Evolutionary conservation across 1,284 basidiomycete genomes (phyloP), one percentile per base, ranked within the genome.

Genomic region (Cutaneotrichosporon sp.): DNA sequence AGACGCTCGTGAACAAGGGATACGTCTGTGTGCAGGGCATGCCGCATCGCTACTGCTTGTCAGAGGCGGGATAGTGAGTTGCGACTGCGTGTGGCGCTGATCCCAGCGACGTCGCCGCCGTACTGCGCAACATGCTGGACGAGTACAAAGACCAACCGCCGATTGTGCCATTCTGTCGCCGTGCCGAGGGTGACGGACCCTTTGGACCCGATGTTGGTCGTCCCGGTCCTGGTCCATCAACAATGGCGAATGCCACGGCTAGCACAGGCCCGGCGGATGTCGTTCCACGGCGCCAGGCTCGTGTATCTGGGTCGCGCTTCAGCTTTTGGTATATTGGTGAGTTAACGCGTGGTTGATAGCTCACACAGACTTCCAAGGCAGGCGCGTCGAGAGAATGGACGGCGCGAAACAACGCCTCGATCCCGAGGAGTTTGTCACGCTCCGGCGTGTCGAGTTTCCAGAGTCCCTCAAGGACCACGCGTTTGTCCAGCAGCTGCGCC

Each of bases 11-110:
- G 4, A 61, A 56, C 36, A 73, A 67, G 51, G 70, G 69, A 5
- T 70, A 72, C 55, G 68, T 73, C 4, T 64, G 65, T 43, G 60
- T 65, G 4, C 66, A 63, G 26, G 73, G 72, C 4, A 72, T 67
- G 52, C 72, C 73, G 4, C 64, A 67, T 40, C 68, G 69, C 38
- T 69, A 67, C 44, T 69, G 63, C 39, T 62, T 75, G 50, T 73
- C 71, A 1, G 65, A 70, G 49, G 72, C 70, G 30, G 73, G 73
- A 49, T 71, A 69, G 71, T 73, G 57, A 67, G 71, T 45, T 35
- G 12, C 13, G n/a, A 36, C 4, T 33, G 21, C 33, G 18, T 12
- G 34, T 22, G 7, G 9, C 20, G 42, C 40, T 54, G 14, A 53
- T 33, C 12, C 1, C 33, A 73, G 70, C 42, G 65, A 72, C 22